Conservation (phyloP, 306 rosid species). For the Sindora glabra region DNA sequence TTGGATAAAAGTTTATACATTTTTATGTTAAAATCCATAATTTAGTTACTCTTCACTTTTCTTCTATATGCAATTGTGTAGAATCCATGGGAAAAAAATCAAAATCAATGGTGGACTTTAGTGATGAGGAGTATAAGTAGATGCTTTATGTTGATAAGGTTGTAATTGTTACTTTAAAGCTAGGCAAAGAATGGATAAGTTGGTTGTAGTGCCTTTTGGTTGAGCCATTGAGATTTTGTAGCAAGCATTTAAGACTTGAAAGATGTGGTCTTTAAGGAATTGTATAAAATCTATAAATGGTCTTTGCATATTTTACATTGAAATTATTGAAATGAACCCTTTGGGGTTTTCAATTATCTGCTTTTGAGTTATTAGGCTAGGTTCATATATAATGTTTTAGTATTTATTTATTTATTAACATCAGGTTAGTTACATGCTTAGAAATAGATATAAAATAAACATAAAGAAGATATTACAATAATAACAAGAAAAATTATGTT, state of each 20-base stretch:
- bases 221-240: constrained; percentile 82
- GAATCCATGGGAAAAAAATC: constrained; percentile 99
- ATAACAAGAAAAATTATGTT: no score
- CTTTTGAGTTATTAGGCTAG: no score
- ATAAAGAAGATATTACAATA: no score
- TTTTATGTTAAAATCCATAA: background rate
- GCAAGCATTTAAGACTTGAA: constrained; percentile 54
- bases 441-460: no score
- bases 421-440: no score
- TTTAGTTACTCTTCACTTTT: background rate
- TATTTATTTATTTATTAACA: no score
- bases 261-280: no score
- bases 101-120: constrained; percentile 70
- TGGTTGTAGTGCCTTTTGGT: constrained; percentile 63
- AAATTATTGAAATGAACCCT: constrained; percentile 1
- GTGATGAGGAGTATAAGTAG: constrained; percentile 85
- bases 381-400: no score
- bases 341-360: no score
- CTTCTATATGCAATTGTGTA: constrained; percentile 48
- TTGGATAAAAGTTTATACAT: no score
- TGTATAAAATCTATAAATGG: constrained; percentile 28
- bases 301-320: constrained; percentile 11
- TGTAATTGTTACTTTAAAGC: constrained; percentile 68
- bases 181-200: constrained; percentile 94
- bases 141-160: constrained; percentile 93